phyloP scores from a whole-genome alignment of 176 grass and related monocot genomes.

The Secale cereale region DNA sequence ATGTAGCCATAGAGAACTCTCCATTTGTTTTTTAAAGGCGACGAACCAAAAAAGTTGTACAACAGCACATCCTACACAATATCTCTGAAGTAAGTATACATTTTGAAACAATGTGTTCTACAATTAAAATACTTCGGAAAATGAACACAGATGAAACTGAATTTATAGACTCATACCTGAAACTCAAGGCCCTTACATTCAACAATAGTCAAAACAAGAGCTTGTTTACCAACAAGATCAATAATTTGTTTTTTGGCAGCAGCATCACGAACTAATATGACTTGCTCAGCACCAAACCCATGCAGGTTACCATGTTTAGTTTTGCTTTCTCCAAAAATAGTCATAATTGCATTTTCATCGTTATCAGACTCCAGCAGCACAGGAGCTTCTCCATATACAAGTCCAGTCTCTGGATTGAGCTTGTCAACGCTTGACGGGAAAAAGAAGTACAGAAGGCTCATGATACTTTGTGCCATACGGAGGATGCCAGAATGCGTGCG shows the following conservation, averaged over 20 bases:
- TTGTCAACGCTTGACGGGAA: conserved; percentile 74
- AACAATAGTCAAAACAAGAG: conserved; percentile 79
- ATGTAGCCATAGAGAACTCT: conserved; percentile 84
- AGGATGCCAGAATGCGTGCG: conserved; percentile 77
- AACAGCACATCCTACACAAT: conserved; percentile 73
- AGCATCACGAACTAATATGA: conserved; percentile 45
- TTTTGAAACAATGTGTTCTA: not conserved
- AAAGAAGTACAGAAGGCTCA: conserved; percentile 74
- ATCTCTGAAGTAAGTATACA: not conserved
- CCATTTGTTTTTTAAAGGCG: conserved; percentile 72
- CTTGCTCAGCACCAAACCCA: conserved; percentile 15
- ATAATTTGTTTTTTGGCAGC: conserved; percentile 57
- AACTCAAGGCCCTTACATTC: conserved; percentile 95
- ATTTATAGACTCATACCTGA: conserved; percentile 44
- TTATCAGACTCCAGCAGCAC: conserved; percentile 71
- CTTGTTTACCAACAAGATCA: conserved; percentile 61
- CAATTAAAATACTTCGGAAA: not conserved
- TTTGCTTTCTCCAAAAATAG: conserved; percentile 70
- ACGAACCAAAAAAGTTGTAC: conserved; percentile 83
- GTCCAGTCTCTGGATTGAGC: conserved; percentile 63
- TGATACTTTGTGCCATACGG: conserved; percentile 74
- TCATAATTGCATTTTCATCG: conserved; percentile 80
- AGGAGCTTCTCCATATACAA: conserved; percentile 81
- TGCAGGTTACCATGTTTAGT: not conserved
- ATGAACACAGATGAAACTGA: not conserved